A percentile compares a stretch with the other conserved stretches of the same genome.
Evolutionary conservation across 202 grass and related monocot genomes (phyloP).

Genomic region (Setaria viridis): DNA sequence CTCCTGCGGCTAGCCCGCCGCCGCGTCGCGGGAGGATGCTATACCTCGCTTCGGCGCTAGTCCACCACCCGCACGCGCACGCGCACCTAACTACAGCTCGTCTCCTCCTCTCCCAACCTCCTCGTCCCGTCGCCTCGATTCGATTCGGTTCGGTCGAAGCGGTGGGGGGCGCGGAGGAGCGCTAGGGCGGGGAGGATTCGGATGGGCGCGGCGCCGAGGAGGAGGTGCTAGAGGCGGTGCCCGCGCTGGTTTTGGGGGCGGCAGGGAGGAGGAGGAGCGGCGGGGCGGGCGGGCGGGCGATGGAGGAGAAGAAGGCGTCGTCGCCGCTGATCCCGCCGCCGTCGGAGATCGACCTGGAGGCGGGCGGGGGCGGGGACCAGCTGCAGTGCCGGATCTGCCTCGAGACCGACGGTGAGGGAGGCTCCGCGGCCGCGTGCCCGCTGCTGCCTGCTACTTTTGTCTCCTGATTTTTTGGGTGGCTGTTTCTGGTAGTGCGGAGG

Average conservation of each 20-base stretch:
- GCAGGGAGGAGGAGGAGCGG: conserved; percentile 50
- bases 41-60: conserved; percentile 53
- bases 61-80: conserved; percentile 5
- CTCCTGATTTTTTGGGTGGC: background rate
- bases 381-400: conserved; percentile 98
- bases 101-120: background rate
- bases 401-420: conserved; percentile 74
- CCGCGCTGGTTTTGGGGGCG: background rate
- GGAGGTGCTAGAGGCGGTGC: conserved; percentile 1
- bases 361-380: conserved; percentile 73
- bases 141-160: conserved; percentile 28
- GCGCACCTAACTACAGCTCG: background rate
- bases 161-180: conserved; percentile 18
- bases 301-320: conserved; percentile 54
- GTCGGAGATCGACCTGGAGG: conserved; percentile 88
- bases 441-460: background rate
- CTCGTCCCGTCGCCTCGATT: background rate
- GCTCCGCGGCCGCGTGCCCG: background rate
- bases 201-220: conserved; percentile 17
- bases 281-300: background rate
- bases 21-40: background rate
- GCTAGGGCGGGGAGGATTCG: conserved; percentile 9
- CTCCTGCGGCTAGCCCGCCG: background rate
- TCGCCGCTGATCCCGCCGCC: conserved; percentile 83
- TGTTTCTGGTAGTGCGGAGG: background rate